Percentiles rank a stretch among this genome's conserved stretches.
Evolutionary conservation across 2,329 filamentous ascomycete species (phyloP).

Genomic region (Aspergillus ibericus): DNA sequence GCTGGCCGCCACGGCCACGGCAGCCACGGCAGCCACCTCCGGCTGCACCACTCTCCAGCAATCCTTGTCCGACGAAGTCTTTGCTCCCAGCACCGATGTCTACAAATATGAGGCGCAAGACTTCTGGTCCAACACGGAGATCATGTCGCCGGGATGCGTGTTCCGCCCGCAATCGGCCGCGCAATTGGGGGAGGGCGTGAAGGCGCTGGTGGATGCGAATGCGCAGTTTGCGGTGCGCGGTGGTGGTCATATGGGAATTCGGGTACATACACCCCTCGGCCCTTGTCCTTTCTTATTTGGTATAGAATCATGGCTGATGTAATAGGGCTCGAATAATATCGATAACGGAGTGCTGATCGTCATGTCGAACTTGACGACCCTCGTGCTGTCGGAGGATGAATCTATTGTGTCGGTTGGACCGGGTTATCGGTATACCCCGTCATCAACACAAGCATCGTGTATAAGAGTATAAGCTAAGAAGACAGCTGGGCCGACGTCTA

Average conservation of each 20-base stretch:
- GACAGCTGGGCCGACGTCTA: conserved; percentile 40
- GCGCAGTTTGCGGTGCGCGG: conserved; percentile 36
- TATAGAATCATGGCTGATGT: neutral
- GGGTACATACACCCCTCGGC: too few species aligned
- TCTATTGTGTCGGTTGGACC: conserved; percentile 32
- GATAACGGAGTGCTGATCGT: conserved; percentile 36
- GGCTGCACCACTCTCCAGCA: conserved; percentile 21
- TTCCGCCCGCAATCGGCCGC: conserved; percentile 32
- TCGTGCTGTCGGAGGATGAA: conserved; percentile 29
- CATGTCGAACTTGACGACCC: conserved; percentile 30
- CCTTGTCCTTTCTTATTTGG: neutral
- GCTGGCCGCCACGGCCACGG: conserved; percentile 11
- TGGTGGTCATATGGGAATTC: conserved; percentile 37
- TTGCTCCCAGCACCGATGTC: conserved; percentile 22
- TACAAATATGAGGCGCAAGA: conserved; percentile 33
- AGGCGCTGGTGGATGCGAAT: conserved; percentile 19
- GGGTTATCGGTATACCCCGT: conserved; percentile 21
- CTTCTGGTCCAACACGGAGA: conserved; percentile 41
- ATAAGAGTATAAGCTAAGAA: neutral
- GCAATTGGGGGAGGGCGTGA: conserved; percentile 27
- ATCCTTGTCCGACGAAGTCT: conserved; percentile 22
- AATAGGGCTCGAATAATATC: conserved; percentile 37
- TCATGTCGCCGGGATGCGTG: conserved; percentile 34
- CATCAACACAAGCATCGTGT: too few species aligned
- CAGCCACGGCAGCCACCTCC: conserved; percentile 3